phyloP scores from a whole-genome alignment of 2,329 filamentous ascomycete species.

The Phoma sp. region DNA sequence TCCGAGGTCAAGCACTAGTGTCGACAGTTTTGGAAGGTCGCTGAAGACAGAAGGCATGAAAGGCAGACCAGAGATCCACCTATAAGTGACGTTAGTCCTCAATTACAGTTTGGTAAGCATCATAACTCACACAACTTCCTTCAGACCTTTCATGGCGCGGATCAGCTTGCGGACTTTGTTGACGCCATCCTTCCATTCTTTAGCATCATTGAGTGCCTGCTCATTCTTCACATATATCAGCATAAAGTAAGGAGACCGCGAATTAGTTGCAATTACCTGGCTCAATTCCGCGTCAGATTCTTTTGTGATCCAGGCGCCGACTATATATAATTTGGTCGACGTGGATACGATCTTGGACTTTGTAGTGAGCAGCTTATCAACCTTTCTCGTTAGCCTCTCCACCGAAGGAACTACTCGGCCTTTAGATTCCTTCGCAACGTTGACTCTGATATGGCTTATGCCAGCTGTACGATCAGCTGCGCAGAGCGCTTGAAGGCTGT shows the following conservation, averaged over 20 bases:
- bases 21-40: slow-evolving; percentile 30
- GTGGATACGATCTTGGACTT: neutral
- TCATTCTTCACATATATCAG: slow-evolving; percentile 2
- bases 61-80: slow-evolving; percentile 37
- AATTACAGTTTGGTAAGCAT: neutral
- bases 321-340: slow-evolving; percentile 34
- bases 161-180: slow-evolving; percentile 27
- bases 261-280: neutral
- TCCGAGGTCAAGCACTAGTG: slow-evolving; percentile 38
- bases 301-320: slow-evolving; percentile 30
- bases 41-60: slow-evolving; percentile 33
- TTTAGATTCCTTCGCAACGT: slow-evolving; percentile 21
- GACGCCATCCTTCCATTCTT: slow-evolving; percentile 28
- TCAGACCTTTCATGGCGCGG: slow-evolving; percentile 26
- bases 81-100: slow-evolving; percentile 9
- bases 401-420: slow-evolving; percentile 19
- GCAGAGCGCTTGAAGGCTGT: slow-evolving; percentile 18
- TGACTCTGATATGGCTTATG: slow-evolving; percentile 23
- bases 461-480: slow-evolving; percentile 13
- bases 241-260: neutral
- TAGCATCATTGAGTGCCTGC: slow-evolving; percentile 2
- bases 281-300: neutral
- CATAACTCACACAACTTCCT: slow-evolving; percentile 37
- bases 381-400: slow-evolving; percentile 7
- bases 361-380: slow-evolving; percentile 14